phyloP scores from a whole-genome alignment of 2,329 filamentous ascomycete species.

The Coniochaeta ligniaria region DNA sequence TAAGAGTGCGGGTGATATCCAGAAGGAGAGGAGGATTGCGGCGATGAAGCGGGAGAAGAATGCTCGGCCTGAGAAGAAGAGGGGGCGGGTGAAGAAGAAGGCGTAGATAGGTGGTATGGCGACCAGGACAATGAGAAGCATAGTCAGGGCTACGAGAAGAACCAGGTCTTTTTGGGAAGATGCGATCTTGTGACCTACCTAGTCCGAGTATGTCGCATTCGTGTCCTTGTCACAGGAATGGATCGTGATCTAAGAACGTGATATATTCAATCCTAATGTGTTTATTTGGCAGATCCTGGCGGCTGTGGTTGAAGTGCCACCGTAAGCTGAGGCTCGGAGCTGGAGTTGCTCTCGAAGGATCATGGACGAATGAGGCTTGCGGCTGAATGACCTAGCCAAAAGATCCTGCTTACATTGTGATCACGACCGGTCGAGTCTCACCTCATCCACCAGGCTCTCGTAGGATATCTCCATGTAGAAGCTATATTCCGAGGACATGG shows the following conservation, averaged over 20 bases:
- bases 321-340: neutral
- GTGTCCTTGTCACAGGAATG: neutral
- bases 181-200: neutral
- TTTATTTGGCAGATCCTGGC: neutral
- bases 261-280: neutral
- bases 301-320: neutral
- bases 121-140: neutral
- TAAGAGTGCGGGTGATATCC: constrained; percentile 75
- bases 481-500: neutral
- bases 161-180: too few species aligned
- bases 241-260: neutral
- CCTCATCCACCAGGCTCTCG: neutral
- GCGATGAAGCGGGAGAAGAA: constrained; percentile 82
- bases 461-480: neutral
- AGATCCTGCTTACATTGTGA: neutral
- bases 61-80: constrained; percentile 65
- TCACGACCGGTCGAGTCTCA: neutral
- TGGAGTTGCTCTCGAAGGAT: neutral
- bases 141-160: neutral
- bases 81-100: constrained; percentile 13
- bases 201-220: neutral
- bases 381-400: neutral
- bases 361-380: neutral
- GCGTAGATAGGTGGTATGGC: neutral
- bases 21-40: constrained; percentile 70